A percentile compares a stretch with the other conserved stretches of the same genome.
Conservation (phyloP, 2,329 filamentous ascomycete species). For the Penicillium sp. region DNA sequence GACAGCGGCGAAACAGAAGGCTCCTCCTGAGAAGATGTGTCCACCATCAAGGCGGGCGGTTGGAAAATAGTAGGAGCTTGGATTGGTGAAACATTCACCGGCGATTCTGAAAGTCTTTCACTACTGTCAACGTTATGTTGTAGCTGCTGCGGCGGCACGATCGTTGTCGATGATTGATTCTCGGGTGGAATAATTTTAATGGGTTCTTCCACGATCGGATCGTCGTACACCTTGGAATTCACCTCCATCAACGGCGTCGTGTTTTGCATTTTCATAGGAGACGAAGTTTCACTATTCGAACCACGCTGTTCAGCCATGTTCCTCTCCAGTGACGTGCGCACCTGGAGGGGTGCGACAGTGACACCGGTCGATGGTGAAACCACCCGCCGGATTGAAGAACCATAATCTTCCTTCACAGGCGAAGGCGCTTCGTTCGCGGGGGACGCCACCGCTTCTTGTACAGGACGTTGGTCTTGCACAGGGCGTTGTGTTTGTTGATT, state of each 20-base stretch:
- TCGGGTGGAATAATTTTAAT: constrained; percentile 1
- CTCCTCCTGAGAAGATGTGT: constrained; percentile 68
- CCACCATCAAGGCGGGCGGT: constrained; percentile 64
- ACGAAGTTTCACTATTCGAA: background rate
- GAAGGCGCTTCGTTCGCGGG: constrained; percentile 19
- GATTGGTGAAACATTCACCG: constrained; percentile 61
- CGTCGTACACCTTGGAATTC: constrained; percentile 3
- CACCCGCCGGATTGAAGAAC: constrained; percentile 34
- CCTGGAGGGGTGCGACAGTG: constrained; percentile 19
- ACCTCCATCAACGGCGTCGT: background rate
- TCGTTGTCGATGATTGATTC: background rate
- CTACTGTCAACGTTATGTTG: constrained; percentile 2
- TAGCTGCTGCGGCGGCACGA: background rate
- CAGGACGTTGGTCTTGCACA: constrained; percentile 20
- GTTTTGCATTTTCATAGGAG: constrained; percentile 10
- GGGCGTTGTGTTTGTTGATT: constrained; percentile 31
- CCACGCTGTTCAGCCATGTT: constrained; percentile 16
- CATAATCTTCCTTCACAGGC: constrained; percentile 20
- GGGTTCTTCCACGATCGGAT: constrained; percentile 3
- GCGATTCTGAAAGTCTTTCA: constrained; percentile 59
- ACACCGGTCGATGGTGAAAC: constrained; percentile 27
- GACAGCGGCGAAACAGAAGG: constrained; percentile 57
- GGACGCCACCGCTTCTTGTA: constrained; percentile 21
- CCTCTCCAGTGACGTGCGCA: constrained; percentile 17
- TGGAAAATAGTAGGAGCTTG: constrained; percentile 37